phyloP scores from a whole-genome alignment of 352 stramenopile genomes.

The Phytophthora pluvialis region DNA sequence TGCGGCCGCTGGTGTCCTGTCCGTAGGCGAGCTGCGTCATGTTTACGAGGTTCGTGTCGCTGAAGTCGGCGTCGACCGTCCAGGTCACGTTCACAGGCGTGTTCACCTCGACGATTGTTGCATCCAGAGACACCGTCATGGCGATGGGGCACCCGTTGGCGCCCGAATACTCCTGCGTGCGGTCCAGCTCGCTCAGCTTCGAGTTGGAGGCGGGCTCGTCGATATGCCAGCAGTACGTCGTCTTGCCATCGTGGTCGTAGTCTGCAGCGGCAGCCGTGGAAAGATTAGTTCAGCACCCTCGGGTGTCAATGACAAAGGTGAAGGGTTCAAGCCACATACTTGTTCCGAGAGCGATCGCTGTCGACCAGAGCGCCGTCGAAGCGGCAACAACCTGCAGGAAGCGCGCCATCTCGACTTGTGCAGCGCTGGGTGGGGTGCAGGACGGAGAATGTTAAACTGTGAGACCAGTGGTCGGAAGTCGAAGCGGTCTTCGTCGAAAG shows the following conservation, averaged over 20 bases:
- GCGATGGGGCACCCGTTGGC: constrained; percentile 46
- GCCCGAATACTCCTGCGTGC: constrained; percentile 44
- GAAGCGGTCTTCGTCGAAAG: constrained; percentile 16
- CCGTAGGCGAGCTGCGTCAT: constrained; percentile 57
- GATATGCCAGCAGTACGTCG: constrained; percentile 68
- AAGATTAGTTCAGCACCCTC: neutral
- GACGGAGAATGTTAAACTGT: constrained; percentile 17
- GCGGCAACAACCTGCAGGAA: constrained; percentile 19
- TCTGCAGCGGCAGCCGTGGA: constrained; percentile 22
- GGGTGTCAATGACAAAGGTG: neutral
- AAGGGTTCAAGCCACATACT: constrained; percentile 33
- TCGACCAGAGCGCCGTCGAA: constrained; percentile 14
- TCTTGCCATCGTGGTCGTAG: constrained; percentile 49
- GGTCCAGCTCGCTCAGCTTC: constrained; percentile 53
- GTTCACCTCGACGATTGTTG: constrained; percentile 38
- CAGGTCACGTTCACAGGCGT: constrained; percentile 54
- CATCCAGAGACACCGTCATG: constrained; percentile 47
- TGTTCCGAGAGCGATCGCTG: constrained; percentile 42
- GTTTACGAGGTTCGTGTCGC: constrained; percentile 46
- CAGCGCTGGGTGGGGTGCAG: neutral
- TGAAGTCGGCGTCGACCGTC: constrained; percentile 56
- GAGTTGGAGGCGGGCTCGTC: constrained; percentile 41
- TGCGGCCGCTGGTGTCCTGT: constrained; percentile 34
- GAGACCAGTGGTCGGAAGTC: neutral
- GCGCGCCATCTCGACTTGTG: constrained; percentile 20